Conservation (phyloP, 495 filamentous ascomycete species). For the Aspergillus campestris region DNA sequence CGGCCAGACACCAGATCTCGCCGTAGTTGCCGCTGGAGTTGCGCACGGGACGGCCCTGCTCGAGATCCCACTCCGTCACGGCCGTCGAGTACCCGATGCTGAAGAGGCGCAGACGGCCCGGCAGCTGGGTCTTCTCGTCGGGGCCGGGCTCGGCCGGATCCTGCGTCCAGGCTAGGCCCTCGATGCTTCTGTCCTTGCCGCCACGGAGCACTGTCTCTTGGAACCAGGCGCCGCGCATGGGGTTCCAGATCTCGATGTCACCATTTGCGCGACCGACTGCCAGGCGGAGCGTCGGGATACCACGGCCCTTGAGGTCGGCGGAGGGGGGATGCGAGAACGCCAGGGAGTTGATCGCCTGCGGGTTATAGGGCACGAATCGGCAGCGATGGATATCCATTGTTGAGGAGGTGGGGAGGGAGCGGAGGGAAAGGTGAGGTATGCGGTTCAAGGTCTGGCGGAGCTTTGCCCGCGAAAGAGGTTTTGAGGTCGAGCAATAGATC, state of each 20-base stretch:
- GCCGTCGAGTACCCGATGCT: constrained; percentile 90
- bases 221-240: constrained; percentile 72
- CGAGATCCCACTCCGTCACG: constrained; percentile 91
- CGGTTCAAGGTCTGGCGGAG: background rate
- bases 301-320: constrained; percentile 39
- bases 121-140: constrained; percentile 45
- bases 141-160: constrained; percentile 63
- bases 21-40: constrained; percentile 89
- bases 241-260: constrained; percentile 98
- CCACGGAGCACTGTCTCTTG: constrained; percentile 82
- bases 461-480: background rate
- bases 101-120: constrained; percentile 79
- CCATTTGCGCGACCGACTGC: constrained; percentile 91
- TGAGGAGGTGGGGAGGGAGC: constrained; percentile 1
- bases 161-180: constrained; percentile 87
- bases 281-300: constrained; percentile 57
- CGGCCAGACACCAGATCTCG: constrained; percentile 91
- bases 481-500: background rate
- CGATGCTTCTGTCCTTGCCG: constrained; percentile 78
- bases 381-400: constrained; percentile 94
- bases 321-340: constrained; percentile 80
- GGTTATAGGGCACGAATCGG: constrained; percentile 91
- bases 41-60: constrained; percentile 61
- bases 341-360: constrained; percentile 86
- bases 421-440: background rate